These are phyloP conservation scores for Penicillium cinerascens DNA, from an alignment of 495 filamentous ascomycete species.

Conservation along the genomic window DNA sequence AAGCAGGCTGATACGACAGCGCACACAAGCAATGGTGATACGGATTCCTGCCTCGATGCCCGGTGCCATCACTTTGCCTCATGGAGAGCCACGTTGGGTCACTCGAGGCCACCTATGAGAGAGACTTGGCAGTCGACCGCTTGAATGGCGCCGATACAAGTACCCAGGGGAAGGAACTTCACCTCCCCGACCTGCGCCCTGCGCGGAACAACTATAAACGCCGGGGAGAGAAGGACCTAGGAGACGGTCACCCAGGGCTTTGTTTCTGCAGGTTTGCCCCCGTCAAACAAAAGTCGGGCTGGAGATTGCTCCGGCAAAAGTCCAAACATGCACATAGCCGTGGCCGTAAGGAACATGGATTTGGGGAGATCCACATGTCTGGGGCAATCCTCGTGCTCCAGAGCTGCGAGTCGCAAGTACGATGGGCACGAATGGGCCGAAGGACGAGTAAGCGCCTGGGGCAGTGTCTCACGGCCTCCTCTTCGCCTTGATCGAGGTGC, in stretches of 20 bases:
- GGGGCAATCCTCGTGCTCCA: not conserved
- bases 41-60: conserved; percentile 29
- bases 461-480: conserved; percentile 10
- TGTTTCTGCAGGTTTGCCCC: conserved; percentile 31
- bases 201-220: conserved; percentile 12
- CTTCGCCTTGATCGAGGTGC: conserved; percentile 1
- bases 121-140: conserved; percentile 8
- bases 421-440: conserved; percentile 14
- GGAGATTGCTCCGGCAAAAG: conserved; percentile 24
- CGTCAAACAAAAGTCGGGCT: conserved; percentile 27
- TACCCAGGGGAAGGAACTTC: conserved; percentile 14
- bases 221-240: conserved; percentile 1
- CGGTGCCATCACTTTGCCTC: conserved; percentile 22
- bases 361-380: conserved; percentile 5
- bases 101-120: conserved; percentile 29
- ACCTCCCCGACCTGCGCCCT: conserved; percentile 21
- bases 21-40: conserved; percentile 30
- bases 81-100: conserved; percentile 27
- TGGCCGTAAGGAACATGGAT: conserved; percentile 29
- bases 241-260: conserved; percentile 16
- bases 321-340: conserved; percentile 31
- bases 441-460: conserved; percentile 9
- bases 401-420: not conserved
- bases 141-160: conserved; percentile 5
- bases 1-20: conserved; percentile 29